These are phyloP conservation scores for Helichrysum umbraculigerum DNA, from an alignment of 129 eudicot species.

Conservation along the genomic window DNA sequence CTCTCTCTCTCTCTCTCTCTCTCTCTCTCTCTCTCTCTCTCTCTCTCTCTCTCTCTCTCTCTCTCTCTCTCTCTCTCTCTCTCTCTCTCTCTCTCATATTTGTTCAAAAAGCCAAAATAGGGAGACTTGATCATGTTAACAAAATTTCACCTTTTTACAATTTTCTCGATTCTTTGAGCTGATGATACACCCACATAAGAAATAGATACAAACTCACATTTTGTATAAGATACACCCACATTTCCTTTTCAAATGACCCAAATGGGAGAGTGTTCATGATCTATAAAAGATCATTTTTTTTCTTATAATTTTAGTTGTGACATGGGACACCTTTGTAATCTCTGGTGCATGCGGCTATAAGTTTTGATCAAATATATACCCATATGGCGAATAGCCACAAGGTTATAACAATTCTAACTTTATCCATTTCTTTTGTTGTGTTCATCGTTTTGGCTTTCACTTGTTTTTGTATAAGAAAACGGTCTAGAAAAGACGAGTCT, in stretches of 20 bases:
- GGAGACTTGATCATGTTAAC: neutral
- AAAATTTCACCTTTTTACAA: constrained; percentile 14
- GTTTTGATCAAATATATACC: constrained; percentile 27
- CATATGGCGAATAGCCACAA: constrained; percentile 57
- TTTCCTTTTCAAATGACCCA: constrained; percentile 9
- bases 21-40: neutral
- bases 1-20: constrained; percentile 13
- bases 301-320: neutral
- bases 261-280: neutral
- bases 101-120: constrained; percentile 25
- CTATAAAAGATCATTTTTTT: neutral
- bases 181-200: constrained; percentile 29
- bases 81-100: constrained; percentile 12
- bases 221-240: neutral
- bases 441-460: constrained; percentile 40
- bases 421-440: constrained; percentile 38
- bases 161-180: constrained; percentile 23
- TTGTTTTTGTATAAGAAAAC: constrained; percentile 43
- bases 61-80: constrained; percentile 14
- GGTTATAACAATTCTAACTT: constrained; percentile 43
- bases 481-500: constrained; percentile 29
- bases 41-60: constrained; percentile 4
- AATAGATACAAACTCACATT: constrained; percentile 18
- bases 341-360: neutral
- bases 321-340: neutral